Evolutionary conservation across 768 basidiomycete genomes (phyloP), one percentile per base, ranked within the genome.

Genomic region (Tremella mesenterica): DNA sequence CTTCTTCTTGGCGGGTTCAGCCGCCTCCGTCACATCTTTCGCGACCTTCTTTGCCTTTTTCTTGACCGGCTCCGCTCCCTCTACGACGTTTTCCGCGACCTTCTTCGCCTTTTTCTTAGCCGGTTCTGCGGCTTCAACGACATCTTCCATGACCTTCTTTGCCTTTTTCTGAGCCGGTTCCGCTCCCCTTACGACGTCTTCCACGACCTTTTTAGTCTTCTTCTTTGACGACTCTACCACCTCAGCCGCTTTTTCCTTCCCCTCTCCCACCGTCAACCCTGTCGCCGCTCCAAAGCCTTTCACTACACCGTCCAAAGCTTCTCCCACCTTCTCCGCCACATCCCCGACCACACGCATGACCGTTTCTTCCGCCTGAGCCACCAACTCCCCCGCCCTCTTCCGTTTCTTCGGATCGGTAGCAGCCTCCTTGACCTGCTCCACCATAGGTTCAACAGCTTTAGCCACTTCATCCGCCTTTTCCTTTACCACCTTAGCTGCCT

Each of bases 341-440:
- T 50, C 57, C 14, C 55, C 54, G 20, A 58, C 56, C 8, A 53
- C 58, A 31, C 58, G 50, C 34, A 58, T 41, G 26, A 64, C 66
- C 20, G 53, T 56, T 29, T 66, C 60, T 21, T 59, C 69, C 16
- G 61, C 57, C 3, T 48, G 27, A 46, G 44, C 44, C 58, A 67
- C 54, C 14, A 64, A 63, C 28, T 67, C 69, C 44, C 64, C 69
- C 25, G 69, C 66, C 47, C 57, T 57, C 50, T 68, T 71, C 30
- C 69, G 59, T 49, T 71, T 71, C 52, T 60, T 60, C 20, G 67
- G 64, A 36, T 63, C 62, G 23, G 55, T 60, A 16, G 54, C 52
- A 14, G 54, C 56, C 20, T 62, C 59, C 23, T 58, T 45, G 18
- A 54, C 56, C 36, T 65, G 54, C 27, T 54, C 50, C 1, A 44